Percentiles rank a stretch among this genome's conserved stretches.
phyloP scores from a whole-genome alignment of 2,329 filamentous ascomycete genomes.

The Aureobasidium uvarum region DNA sequence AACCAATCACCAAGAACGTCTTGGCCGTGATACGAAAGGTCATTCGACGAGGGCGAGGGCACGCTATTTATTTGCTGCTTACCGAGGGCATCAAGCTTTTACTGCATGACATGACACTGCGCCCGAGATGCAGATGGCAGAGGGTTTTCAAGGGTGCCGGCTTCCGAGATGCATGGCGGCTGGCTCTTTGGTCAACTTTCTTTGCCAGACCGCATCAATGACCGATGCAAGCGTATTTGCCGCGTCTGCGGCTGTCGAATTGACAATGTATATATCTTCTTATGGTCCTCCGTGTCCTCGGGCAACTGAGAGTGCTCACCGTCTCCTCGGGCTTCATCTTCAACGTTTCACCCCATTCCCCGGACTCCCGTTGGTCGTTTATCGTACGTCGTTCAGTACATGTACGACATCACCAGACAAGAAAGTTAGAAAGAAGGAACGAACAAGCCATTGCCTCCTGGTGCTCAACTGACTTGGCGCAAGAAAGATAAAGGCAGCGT shows the following conservation, averaged over 20 bases:
- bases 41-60: slow-evolving; percentile 22
- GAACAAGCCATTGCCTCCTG: slow-evolving; percentile 7
- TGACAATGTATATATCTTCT: slow-evolving; percentile 13
- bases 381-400: slow-evolving; percentile 11
- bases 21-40: slow-evolving; percentile 11
- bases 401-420: slow-evolving; percentile 21
- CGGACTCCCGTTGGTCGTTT: slow-evolving; percentile 21
- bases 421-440: slow-evolving; percentile 7
- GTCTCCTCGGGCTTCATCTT: background rate
- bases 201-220: slow-evolving; percentile 17
- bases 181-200: slow-evolving; percentile 18
- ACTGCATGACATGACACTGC: slow-evolving; percentile 17
- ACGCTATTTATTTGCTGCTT: slow-evolving; percentile 10
- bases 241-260: background rate
- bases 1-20: background rate
- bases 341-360: slow-evolving; percentile 19
- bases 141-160: slow-evolving; percentile 17
- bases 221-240: slow-evolving; percentile 2
- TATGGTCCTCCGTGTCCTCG: background rate
- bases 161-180: slow-evolving; percentile 18
- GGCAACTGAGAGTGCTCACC: background rate
- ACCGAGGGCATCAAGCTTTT: slow-evolving; percentile 24
- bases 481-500: background rate
- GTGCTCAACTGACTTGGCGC: background rate
- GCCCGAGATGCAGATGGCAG: slow-evolving; percentile 10